These are phyloP conservation scores for Colletotrichum simmondsii DNA, from an alignment of 2,329 filamentous ascomycete genomes.

Conservation along the genomic window DNA sequence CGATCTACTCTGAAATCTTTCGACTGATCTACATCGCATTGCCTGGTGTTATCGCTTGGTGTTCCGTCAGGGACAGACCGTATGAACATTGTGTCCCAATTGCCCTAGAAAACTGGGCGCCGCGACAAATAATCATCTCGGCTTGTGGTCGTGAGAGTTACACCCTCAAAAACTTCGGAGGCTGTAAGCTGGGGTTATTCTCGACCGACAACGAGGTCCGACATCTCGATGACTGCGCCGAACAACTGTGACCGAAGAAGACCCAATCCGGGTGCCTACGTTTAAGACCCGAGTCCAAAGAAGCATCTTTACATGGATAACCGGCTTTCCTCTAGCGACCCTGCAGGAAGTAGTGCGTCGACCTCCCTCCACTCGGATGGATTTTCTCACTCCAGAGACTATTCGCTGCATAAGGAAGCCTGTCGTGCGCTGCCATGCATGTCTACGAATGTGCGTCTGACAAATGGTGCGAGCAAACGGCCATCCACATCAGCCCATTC, in stretches of 20 bases:
- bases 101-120: background rate
- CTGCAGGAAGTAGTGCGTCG: background rate
- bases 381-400: background rate
- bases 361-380: slow-evolving; percentile 7
- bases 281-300: background rate
- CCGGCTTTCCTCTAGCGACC: background rate
- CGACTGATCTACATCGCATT: background rate
- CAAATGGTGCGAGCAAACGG: slow-evolving; percentile 1
- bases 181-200: background rate
- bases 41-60: background rate
- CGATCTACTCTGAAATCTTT: background rate
- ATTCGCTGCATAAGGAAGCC: slow-evolving; percentile 12
- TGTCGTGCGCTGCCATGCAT: slow-evolving; percentile 7
- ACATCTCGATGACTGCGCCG: background rate
- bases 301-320: background rate
- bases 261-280: background rate
- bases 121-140: background rate
- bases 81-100: background rate
- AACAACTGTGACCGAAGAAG: background rate
- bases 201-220: background rate
- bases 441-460: slow-evolving; percentile 10
- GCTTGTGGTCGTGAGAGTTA: background rate
- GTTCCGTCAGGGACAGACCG: no score
- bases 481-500: slow-evolving; percentile 16
- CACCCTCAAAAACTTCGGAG: no score